Evolutionary conservation across 345 rosid species (phyloP), one percentile per base, ranked within the genome.

Genomic region (Aquilaria malaccensis): DNA sequence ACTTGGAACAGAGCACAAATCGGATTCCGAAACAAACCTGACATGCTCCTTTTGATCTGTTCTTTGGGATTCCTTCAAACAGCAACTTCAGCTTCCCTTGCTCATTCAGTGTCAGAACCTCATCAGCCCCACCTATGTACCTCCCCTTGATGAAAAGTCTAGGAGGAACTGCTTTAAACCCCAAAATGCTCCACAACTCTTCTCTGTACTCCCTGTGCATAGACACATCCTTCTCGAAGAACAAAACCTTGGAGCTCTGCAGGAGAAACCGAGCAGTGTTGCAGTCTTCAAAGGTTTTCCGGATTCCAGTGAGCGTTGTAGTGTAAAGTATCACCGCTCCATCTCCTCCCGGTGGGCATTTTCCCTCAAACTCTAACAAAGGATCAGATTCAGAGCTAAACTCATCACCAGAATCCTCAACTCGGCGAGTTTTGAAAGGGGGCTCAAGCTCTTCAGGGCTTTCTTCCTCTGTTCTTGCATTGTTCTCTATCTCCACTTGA

Each of bases 211-310:
- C 79, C 32, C 65, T 15, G 56, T 94, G 90, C 86, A 94, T 85
- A 2, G 99, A 86, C 29, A 90, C 78, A 64, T 94, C 97, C 46
- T 95, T 76, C 80, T 90, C 97, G 41, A 52, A 70, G 73, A 76
- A 94, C 22, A 47, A 32, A 6, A 87, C 82, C 30, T 73, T 73
- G 37, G 90, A 94, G 61, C 83, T 90, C 65, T 84, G 85, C 10
- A 90, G 72, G 1, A 94, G 73, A 55, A 85, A 94, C 7, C 89
- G 79, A 46, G 90, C 72, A 29, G 72, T 74, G 37, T 70, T 80
- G 12, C 99, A 94, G 37, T 87, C 96, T 59, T 94, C 92, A 45
- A 94, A 94, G 2, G 99, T 94, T 67, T 90, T 94, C 43, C 96
- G 74, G 66, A 94, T 87, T 58, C 95, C 89, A 50, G 88, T 72